Evolutionary conservation across 164 flowering plant species (phyloP).

Genomic region (Cinnamomum chago): DNA sequence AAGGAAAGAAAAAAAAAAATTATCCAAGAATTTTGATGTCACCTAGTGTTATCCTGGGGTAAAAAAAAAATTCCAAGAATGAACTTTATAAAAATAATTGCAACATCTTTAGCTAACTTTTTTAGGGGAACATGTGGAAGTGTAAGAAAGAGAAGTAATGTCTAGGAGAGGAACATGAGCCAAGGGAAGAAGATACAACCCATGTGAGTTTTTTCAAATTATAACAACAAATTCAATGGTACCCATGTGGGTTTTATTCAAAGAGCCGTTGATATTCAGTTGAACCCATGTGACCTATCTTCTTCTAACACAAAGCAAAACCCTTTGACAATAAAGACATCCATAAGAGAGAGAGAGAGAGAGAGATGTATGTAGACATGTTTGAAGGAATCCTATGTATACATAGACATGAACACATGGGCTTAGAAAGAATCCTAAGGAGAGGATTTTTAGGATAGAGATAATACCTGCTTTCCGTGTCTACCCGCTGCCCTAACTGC

Average conservation of each 20-base stretch:
- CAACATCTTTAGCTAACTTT: too few species aligned
- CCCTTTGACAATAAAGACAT: neutral
- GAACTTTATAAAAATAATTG: too few species aligned
- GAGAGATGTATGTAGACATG: neutral
- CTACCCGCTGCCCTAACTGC: conserved; percentile 4
- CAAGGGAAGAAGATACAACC: too few species aligned
- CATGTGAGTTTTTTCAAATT: too few species aligned
- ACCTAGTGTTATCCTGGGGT: too few species aligned
- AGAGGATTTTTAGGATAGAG: neutral
- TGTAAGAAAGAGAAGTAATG: too few species aligned
- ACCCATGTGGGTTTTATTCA: neutral
- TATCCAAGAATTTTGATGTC: too few species aligned
- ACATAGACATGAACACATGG: neutral
- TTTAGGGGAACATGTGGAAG: too few species aligned
- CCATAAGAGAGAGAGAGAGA: neutral
- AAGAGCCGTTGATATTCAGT: neutral
- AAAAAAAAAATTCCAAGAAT: too few species aligned
- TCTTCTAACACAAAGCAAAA: neutral
- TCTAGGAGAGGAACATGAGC: too few species aligned
- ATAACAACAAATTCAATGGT: neutral
- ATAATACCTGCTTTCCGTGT: neutral
- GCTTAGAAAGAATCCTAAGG: neutral
- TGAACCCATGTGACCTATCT: neutral
- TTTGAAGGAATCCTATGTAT: conserved; percentile 5
- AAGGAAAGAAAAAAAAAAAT: too few species aligned